These are phyloP conservation scores for Aspergillus conjunctus DNA, from an alignment of 495 filamentous ascomycete genomes.

Conservation along the genomic window DNA sequence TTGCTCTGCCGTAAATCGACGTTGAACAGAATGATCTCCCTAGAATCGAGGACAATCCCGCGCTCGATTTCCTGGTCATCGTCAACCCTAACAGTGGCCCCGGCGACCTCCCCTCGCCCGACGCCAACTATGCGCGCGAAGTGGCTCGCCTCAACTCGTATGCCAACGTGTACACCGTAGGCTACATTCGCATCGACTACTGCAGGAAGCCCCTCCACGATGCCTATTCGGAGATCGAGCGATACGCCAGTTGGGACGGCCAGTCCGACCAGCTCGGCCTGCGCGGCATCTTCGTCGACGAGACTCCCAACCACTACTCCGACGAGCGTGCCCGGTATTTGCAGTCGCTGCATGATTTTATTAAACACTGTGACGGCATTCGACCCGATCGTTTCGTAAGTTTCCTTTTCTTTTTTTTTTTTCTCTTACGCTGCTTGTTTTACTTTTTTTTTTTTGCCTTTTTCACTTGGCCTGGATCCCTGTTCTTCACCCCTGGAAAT, in stretches of 20 bases:
- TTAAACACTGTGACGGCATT: conserved; percentile 13
- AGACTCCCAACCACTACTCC: conserved; percentile 21
- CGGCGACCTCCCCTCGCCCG: conserved; percentile 14
- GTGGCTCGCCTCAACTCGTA: conserved; percentile 19
- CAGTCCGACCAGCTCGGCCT: conserved; percentile 18
- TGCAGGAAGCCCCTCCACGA: conserved; percentile 21
- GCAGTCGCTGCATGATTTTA: not conserved
- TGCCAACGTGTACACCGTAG: conserved; percentile 22
- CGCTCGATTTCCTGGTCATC: conserved; percentile 23
- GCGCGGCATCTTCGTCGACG: conserved; percentile 24
- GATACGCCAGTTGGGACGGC: conserved; percentile 22
- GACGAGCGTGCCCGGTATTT: conserved; percentile 15
- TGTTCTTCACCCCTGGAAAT: not conserved
- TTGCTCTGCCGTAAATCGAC: too few species aligned
- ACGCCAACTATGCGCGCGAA: conserved; percentile 21
- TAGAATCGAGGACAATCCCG: conserved; percentile 19
- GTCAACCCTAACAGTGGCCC: conserved; percentile 28
- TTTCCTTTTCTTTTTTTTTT: not conserved
- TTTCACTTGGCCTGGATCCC: not conserved
- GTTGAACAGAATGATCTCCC: too few species aligned
- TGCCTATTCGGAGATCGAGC: conserved; percentile 19
- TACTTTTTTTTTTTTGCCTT: not conserved
- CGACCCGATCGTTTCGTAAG: conserved; percentile 17
- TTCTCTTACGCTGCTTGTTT: not conserved
- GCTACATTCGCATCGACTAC: conserved; percentile 27